phyloP scores from a whole-genome alignment of 495 filamentous ascomycete genomes.

The Penicillium coprophilum region DNA sequence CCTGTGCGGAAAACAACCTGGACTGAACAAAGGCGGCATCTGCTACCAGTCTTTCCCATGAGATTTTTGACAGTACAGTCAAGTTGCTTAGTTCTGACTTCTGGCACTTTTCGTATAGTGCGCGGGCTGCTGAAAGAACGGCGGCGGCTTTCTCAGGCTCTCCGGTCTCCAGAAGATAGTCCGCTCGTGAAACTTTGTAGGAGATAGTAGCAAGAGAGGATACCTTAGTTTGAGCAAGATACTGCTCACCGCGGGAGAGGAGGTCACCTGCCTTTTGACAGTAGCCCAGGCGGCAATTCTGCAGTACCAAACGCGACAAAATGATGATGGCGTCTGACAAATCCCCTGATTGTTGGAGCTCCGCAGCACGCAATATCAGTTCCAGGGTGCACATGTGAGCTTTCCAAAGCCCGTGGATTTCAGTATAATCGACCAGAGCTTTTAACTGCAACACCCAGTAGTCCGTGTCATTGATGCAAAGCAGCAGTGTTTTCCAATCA shows the following conservation, averaged over 20 bases:
- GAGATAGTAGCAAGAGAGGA: slow-evolving; percentile 47
- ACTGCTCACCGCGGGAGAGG: slow-evolving; percentile 57
- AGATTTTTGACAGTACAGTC: slow-evolving; percentile 37
- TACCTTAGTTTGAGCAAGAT: slow-evolving; percentile 38
- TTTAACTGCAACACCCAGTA: slow-evolving; percentile 63
- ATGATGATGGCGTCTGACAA: slow-evolving; percentile 55
- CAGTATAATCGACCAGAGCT: slow-evolving; percentile 71
- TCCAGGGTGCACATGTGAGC: slow-evolving; percentile 49
- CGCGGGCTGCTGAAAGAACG: slow-evolving; percentile 31
- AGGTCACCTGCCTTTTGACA: slow-evolving; percentile 68
- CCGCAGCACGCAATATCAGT: slow-evolving; percentile 55
- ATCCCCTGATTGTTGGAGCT: slow-evolving; percentile 50
- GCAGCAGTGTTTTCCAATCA: slow-evolving; percentile 51
- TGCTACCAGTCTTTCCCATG: slow-evolving; percentile 47
- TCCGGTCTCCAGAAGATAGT: slow-evolving; percentile 70
- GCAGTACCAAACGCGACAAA: slow-evolving; percentile 61
- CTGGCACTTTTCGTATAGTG: slow-evolving; percentile 40
- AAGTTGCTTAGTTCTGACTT: slow-evolving; percentile 28
- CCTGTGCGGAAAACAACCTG: slow-evolving; percentile 60
- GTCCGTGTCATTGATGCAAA: slow-evolving; percentile 59
- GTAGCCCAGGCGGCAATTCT: slow-evolving; percentile 76
- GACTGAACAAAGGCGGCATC: slow-evolving; percentile 62
- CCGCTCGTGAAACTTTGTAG: slow-evolving; percentile 69
- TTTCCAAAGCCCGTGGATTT: slow-evolving; percentile 66
- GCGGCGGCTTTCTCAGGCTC: slow-evolving; percentile 55